Percentiles rank a stretch among this genome's conserved stretches.
phyloP scores from a whole-genome alignment of 2,329 filamentous ascomycete genomes.

The Aureobasidium melanogenum region DNA sequence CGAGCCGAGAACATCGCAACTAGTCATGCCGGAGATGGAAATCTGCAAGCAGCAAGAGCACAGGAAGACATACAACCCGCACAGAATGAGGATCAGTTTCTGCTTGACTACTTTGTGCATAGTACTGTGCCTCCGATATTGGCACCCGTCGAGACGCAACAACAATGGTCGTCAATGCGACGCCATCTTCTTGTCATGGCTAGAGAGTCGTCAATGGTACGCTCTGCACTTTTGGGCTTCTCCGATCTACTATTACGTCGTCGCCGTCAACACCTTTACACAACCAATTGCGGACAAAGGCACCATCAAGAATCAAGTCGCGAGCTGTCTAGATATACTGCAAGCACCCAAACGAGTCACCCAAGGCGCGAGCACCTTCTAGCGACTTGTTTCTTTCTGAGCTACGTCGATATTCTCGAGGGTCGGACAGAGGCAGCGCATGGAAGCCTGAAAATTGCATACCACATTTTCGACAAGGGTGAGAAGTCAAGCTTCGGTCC shows the following conservation, averaged over 20 bases:
- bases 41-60: not conserved
- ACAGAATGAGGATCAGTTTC: not conserved
- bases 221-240: not conserved
- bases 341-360: too few relatives aligned
- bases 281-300: conserved; percentile 15
- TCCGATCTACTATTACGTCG: conserved; percentile 19
- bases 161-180: not conserved
- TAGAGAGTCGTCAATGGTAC: not conserved
- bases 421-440: conserved; percentile 38
- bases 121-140: not conserved
- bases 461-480: conserved; percentile 34
- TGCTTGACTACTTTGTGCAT: not conserved
- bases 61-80: not conserved
- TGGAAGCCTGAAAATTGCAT: conserved; percentile 42
- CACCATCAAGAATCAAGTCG: conserved; percentile 16
- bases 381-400: conserved; percentile 45
- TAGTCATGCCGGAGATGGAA: too few relatives aligned
- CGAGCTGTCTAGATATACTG: not conserved
- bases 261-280: not conserved
- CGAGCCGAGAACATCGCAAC: not conserved
- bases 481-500: not conserved
- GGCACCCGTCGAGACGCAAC: not conserved
- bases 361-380: conserved; percentile 32
- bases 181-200: conserved; percentile 1
- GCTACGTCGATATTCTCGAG: conserved; percentile 39